Evolutionary conservation across 768 basidiomycete species (phyloP), one percentile per base, ranked within the genome.

Genomic region (Zangia roseola): DNA sequence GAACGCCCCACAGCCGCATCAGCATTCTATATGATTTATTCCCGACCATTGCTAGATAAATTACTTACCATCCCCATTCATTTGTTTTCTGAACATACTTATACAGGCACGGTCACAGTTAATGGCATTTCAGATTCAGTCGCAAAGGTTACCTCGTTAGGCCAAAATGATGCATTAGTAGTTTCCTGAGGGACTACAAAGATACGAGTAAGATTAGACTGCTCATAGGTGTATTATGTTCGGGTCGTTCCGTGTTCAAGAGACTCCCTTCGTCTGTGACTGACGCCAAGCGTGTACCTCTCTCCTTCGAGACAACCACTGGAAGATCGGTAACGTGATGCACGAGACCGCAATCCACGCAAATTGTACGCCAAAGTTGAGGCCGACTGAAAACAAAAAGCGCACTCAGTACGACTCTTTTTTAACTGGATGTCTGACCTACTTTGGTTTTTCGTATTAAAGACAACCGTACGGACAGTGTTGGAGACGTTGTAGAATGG

Each of bases 401-500:
- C 16, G 14, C 21, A 36, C 10, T 59, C 31, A 50, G 52, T 12
- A 13, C 16, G 30, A 10, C 26, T 14, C 19, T 14, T 38, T 36
- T 30, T 26, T 20, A 13, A 19, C 23, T n/a, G 31, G n/a, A 2
- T 6, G 5, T 33, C 12, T 25, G 10, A 71, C 80, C 31, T 50
- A 84, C 83, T 61, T 17, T 77, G 67, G 50, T 84, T 83, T 59
- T 78, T 80, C 4, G 84, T 86, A 31, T 76, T 69, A 55, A 90
- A 88, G n/a, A 84, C 62, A 47, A 90, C 71, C 21, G 79, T 71
- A 17, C 88, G 74, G 4, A 81, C 75, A 1, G 83, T 79, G 33
- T 71, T 67, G 13, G 82, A 80, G 24, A 88, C 71, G 56, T 88
- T 86, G 62, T 85, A 88, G 59, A 90, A 88, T 1, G 88, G 88